phyloP scores from a whole-genome alignment of 306 rosid species.

The Castanea mollissima region DNA sequence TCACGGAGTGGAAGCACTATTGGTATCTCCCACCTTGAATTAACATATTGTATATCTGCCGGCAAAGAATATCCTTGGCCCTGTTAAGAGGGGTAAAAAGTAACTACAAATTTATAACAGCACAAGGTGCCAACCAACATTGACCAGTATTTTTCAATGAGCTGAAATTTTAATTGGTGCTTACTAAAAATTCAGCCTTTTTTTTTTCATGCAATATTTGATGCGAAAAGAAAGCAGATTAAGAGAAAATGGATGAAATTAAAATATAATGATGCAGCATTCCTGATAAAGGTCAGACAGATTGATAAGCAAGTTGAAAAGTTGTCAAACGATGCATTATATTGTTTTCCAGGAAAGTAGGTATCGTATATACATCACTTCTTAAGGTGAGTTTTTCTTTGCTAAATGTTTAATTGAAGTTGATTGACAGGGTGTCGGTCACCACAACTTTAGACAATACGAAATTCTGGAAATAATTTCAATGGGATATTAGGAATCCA shows the following conservation, averaged over 20 bases:
- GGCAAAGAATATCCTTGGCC: slow-evolving; percentile 93
- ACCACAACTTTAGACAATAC: background rate
- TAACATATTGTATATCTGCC: slow-evolving; percentile 90
- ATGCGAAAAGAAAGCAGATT: too few species aligned
- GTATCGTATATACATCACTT: background rate
- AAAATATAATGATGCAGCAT: background rate
- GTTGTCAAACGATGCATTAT: background rate
- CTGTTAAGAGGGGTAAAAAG: slow-evolving; percentile 40
- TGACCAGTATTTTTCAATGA: background rate
- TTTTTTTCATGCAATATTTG: too few species aligned
- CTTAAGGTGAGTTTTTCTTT: background rate
- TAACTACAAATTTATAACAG: background rate
- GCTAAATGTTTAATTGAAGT: background rate
- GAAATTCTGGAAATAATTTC: background rate
- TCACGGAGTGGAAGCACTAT: slow-evolving; percentile 89
- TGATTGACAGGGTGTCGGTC: background rate
- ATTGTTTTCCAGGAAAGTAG: background rate
- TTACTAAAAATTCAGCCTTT: background rate
- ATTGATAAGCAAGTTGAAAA: background rate
- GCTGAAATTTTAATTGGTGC: background rate
- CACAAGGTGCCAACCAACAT: background rate
- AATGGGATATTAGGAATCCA: background rate
- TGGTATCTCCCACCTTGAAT: slow-evolving; percentile 82
- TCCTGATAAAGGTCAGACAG: background rate
- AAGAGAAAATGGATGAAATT: background rate